phyloP scores from a whole-genome alignment of 805 yeast genomes.

The Hermanozyma aechmeae region DNA sequence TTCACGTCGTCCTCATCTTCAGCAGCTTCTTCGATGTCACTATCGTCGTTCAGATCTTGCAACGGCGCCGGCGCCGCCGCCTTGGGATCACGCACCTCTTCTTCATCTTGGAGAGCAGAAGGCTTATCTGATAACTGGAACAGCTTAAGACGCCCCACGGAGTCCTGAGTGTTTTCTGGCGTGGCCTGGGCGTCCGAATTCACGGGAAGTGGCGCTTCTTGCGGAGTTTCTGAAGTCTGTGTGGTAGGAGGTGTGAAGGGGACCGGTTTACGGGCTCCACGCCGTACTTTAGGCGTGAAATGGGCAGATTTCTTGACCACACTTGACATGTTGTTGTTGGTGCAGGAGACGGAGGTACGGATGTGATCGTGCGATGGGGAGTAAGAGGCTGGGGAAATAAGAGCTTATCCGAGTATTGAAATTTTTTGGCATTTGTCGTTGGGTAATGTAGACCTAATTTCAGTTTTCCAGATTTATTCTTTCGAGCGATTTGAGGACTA shows the following conservation, averaged over 20 bases:
- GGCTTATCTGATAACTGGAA: no score
- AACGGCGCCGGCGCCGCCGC: slow-evolving; percentile 8
- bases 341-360: no score
- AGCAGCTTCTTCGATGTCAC: slow-evolving; percentile 9
- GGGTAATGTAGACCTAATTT: no score
- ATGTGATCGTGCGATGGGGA: no score
- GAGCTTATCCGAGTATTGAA: no score
- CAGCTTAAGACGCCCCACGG: slow-evolving; percentile 2
- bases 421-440: no score
- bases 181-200: neutral
- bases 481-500: no score
- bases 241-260: slow-evolving; percentile 11
- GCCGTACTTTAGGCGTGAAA: slow-evolving; percentile 51
- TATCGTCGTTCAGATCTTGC: slow-evolving; percentile 1
- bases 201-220: neutral
- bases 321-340: slow-evolving; percentile 37
- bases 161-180: neutral
- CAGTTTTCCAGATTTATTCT: no score
- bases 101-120: slow-evolving; percentile 3
- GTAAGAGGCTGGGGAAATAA: no score
- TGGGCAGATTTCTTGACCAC: slow-evolving; percentile 44
- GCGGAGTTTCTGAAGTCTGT: slow-evolving; percentile 4
- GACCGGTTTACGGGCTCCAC: slow-evolving; percentile 14
- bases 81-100: slow-evolving; percentile 19
- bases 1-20: slow-evolving; percentile 15